Base-by-base conservation (phyloP, 345 rosid species). In the Salix exigua region DNA sequence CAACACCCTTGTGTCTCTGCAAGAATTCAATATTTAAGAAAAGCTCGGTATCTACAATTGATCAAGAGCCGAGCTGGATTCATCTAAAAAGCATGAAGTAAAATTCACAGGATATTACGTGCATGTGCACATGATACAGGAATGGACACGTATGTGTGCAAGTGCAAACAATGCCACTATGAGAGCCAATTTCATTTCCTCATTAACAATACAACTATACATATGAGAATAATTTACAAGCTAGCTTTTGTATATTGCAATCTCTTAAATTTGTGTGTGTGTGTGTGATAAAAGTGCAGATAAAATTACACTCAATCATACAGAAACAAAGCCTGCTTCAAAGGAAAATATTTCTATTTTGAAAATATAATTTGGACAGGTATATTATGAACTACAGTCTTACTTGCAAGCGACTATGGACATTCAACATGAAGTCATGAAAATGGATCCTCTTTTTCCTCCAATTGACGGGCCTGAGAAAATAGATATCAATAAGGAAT, bases 381-480 rank as follows among this genome's bases (percentile, higher is more conserved):
- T 33, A 62, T n/a, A 72, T 37, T 37, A 42, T 31, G 25, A 72
- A 33, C 67, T 1, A 16, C 31, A 78, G 69, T 72, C 90, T 66
- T 89, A 94, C 99, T 83, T 91, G 99, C 82, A 96, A 88, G 74
- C 97, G 83, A 69, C 99, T 93, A 76, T 96, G 98, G 80, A 93
- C 90, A 79, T 86, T 92, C 83, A 96, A 84, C 99, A 96, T 96
- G 88, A 96, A 96, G 88, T 96, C 98, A 71, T 96, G 99, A 84
- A 93, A 96, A 84, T 96, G 99, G 61, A 93, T 96, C 88, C 99
- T 90, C 86, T 85, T 91, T 88, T 92, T 96, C 82, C 97, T 96
- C 98, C 98, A 96, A 72, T 85, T 86, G 62, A 83, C 19, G 65
- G 99, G 98, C 90, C 99, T 96, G 82, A 71, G n/a, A 73, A 77